A percentile compares a stretch with the other conserved stretches of the same genome.
Evolutionary conservation across 148 eudicot genomes (phyloP).

Genomic region (Silene latifolia): DNA sequence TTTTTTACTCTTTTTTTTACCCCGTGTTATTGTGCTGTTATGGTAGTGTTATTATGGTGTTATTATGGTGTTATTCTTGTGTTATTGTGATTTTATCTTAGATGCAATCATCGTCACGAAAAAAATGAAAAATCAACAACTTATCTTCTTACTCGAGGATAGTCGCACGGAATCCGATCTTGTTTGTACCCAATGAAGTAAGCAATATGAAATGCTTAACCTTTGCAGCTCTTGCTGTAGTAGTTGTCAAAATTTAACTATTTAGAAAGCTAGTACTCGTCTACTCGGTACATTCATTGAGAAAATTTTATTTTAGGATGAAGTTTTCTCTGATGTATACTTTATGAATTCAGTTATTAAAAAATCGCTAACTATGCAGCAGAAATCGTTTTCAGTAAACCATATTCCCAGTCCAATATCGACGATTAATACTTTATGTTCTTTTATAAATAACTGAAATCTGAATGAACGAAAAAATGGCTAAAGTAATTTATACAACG

Average conservation of each 20-base stretch:
- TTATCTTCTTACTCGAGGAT: conserved; percentile 61
- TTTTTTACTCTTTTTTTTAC: too few species aligned
- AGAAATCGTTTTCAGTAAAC: neutral
- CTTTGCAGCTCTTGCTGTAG: conserved; percentile 61
- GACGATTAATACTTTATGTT: too few species aligned
- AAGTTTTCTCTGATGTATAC: neutral
- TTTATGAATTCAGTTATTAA: neutral
- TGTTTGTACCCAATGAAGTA: conserved; percentile 83
- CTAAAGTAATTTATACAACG: neutral
- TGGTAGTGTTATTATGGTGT: too few species aligned
- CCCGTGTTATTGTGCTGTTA: too few species aligned
- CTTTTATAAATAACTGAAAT: too few species aligned
- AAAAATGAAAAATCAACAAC: neutral
- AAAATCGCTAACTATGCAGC: neutral
- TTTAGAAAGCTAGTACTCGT: neutral
- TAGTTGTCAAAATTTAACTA: neutral
- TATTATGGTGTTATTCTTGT: too few species aligned
- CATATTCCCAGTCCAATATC: too few species aligned
- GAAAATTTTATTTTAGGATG: neutral
- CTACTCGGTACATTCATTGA: neutral
- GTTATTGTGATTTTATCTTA: neutral
- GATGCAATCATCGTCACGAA: neutral
- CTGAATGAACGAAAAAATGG: too few species aligned
- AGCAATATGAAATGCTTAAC: conserved; percentile 71
- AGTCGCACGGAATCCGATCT: conserved; percentile 94